Evolutionary conservation across 257 asterid species (phyloP).

Genomic region (Solanum clarkiae): DNA sequence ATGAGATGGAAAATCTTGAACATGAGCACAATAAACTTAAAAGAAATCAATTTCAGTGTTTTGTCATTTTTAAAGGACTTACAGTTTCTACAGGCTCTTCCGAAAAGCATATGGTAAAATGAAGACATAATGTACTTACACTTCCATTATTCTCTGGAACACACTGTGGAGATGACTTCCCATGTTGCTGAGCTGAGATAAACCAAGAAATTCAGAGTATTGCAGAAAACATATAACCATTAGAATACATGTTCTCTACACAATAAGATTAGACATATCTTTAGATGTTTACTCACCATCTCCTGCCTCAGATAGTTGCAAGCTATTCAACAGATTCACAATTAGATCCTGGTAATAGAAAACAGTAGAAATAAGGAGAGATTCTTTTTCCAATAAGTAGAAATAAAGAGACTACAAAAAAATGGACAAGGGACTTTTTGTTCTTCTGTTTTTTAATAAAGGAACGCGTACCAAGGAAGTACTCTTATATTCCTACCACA

Average conservation of each 20-base stretch:
- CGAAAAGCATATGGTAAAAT: neutral
- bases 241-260: neutral
- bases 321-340: slow-evolving; percentile 58
- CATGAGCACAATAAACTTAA: neutral
- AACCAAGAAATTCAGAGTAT: neutral
- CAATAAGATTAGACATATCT: neutral
- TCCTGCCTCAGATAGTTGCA: slow-evolving; percentile 49
- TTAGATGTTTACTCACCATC: slow-evolving; percentile 42
- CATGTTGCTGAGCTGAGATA: slow-evolving; percentile 58
- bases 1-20: neutral
- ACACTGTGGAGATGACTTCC: slow-evolving; percentile 61
- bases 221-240: neutral
- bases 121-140: slow-evolving; percentile 36
- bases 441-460: neutral
- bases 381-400: neutral
- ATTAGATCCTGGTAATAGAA: slow-evolving; percentile 60
- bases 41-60: neutral
- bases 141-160: slow-evolving; percentile 61
- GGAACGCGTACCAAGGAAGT: neutral
- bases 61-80: neutral
- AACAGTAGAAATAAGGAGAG: neutral
- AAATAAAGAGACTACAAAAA: neutral
- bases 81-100: neutral
- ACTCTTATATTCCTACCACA: neutral
- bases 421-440: neutral